Evolutionary conservation across 345 rosid species (phyloP), one percentile per base, ranked within the genome.

Genomic region (Rhodomyrtus tomentosa): DNA sequence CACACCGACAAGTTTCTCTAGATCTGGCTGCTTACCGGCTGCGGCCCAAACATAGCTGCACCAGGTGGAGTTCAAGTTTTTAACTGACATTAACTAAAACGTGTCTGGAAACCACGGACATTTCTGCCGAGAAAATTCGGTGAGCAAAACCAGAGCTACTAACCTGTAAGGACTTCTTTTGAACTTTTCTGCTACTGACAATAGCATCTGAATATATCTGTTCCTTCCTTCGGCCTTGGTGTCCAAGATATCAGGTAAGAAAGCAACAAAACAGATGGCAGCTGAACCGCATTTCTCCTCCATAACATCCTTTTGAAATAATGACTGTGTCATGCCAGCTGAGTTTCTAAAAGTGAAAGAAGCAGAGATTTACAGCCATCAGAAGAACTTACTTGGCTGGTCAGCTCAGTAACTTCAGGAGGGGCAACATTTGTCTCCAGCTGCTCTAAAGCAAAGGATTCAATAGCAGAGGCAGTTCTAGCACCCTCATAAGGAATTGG

Each of bases 221-320:
- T 95, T 96, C 89, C 99, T 94, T 88, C 99, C 99, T 87, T 94
- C 95, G 2, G 99, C 99, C 90, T 95, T 95, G 85, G 98, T 91
- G 90, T 96, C 99, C 91, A 96, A 88, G 89, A 96, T 95, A 84
- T 96, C 98, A 25, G 99, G 98, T 82, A 96, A 90, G 95, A 96
- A 96, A 80, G 98, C 91, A 84, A 94, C 94, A 85, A 96, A 96
- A 87, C 99, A 96, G 88, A 96, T 96, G 87, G 98, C 98, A 32
- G 99, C 98, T 12, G 98, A 88, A 50, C 96, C 92, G 83, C 99
- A 96, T 87, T 96, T 95, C 87, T 96, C 95, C 84, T 93, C 95
- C 96, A 96, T 91, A 83, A 89, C 93, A 82, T 90, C 98, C 98
- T 96, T 32, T 27, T 22, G 32, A 82, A 25, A 72, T 20, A 74